phyloP scores from a whole-genome alignment of 345 rosid genomes.

The Raphanus raphanistrum region DNA sequence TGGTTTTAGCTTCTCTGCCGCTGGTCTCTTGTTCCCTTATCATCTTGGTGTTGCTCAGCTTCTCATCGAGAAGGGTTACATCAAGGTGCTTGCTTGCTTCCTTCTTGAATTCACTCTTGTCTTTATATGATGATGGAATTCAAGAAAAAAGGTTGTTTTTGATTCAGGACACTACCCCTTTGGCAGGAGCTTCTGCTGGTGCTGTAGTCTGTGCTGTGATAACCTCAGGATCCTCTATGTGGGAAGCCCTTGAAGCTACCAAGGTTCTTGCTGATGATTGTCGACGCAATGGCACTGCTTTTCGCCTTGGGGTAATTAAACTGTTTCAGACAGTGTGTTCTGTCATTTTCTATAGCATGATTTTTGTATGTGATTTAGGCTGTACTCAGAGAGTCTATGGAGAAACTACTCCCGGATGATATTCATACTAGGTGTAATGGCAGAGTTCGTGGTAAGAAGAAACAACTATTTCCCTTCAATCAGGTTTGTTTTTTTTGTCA shows the following conservation, averaged over 20 bases:
- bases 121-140: background rate
- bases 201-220: constrained; percentile 84
- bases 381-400: constrained; percentile 71
- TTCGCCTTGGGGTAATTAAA: constrained; percentile 79
- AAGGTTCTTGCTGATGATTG: constrained; percentile 75
- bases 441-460: constrained; percentile 79
- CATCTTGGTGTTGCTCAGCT: constrained; percentile 89
- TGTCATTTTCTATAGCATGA: background rate
- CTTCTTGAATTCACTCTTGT: background rate
- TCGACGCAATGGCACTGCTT: constrained; percentile 84
- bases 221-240: constrained; percentile 79
- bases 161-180: constrained; percentile 79
- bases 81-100: constrained; percentile 49
- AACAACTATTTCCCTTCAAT: background rate
- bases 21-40: constrained; percentile 91
- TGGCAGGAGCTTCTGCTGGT: constrained; percentile 94
- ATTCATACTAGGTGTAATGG: constrained; percentile 74
- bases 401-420: constrained; percentile 73
- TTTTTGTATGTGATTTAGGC: constrained; percentile 45
- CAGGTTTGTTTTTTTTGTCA: background rate
- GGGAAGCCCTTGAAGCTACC: constrained; percentile 65
- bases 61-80: constrained; percentile 85
- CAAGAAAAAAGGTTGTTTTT: background rate
- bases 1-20: constrained; percentile 95
- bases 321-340: background rate